Evolutionary conservation across 805 yeast species (phyloP), one percentile per base, ranked within the genome.

Genomic region (Babjeviella inositovora): DNA sequence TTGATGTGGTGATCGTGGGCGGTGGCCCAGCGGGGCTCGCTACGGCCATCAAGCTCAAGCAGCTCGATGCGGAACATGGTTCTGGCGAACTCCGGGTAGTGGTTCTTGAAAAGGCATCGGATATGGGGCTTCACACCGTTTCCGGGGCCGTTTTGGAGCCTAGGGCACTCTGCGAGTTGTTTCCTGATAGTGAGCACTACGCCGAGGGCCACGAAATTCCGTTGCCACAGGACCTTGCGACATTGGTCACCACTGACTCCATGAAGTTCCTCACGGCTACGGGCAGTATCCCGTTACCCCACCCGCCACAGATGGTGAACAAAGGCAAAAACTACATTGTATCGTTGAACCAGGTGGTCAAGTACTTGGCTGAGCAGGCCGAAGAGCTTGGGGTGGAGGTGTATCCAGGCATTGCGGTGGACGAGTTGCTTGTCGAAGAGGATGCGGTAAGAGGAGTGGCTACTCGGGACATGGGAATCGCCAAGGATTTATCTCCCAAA

Each of bases 1-100:
- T 81, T 8, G 98, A 90, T 45, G 93, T 90, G 12, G 79, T 93
- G 38, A 82, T 90, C 24, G 93, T 90, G 2, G 98, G 98, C 20
- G 97, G 93, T 17, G 98, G 98, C 0, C 97, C 97, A 5, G 92
- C 97, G 2, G 98, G 98, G 3, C 54, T 90, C 23, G 85, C 95
- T 2, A 75, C 98, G 2, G 97, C 97, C 8, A 90, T 90, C 31
- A 63, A 66, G 34, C 55, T 82, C 29, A 90, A 90, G 45, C 95
- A 85, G 43, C 50, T 87, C 17, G 95, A 85, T 39, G 53, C 61
- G 25, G 73, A 65, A 31, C 41, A 47, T 8, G 76, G 74, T 2
- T 52, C 52, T 13, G 76, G 80, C 11, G 76, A 70, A 23, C 50
- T 82, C 23, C 59, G 98, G 29, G 93, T 90, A 17, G 76, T 90